These are phyloP conservation scores for Fraxinus albicans DNA, from an alignment of 305 asterid species.

Conservation along the genomic window DNA sequence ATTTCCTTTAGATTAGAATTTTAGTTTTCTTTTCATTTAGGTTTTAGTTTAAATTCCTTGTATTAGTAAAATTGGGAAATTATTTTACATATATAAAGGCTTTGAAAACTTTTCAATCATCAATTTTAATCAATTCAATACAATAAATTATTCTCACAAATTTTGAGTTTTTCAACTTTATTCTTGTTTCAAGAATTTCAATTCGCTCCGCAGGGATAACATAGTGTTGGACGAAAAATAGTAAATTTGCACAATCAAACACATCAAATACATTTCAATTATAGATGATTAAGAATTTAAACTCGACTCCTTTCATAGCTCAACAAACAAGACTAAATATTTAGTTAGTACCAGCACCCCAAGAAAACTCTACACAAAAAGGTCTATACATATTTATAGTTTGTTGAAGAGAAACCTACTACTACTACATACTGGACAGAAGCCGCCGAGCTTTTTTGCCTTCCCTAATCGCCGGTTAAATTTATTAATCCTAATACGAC, in stretches of 20 bases:
- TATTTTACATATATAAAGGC: too few species aligned
- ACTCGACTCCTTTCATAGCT: neutral
- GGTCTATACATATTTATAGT: neutral
- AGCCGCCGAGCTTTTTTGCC: too few species aligned
- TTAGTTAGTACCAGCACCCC: neutral
- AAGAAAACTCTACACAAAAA: neutral
- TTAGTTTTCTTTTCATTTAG: too few species aligned
- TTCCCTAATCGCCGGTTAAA: constrained; percentile 72
- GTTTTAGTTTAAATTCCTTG: too few species aligned
- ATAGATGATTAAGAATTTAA: neutral
- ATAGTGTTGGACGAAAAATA: neutral
- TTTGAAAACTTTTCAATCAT: too few species aligned
- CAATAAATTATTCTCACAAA: too few species aligned
- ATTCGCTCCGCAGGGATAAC: neutral
- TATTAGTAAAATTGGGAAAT: too few species aligned
- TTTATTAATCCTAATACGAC: too few species aligned
- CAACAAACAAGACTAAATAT: neutral
- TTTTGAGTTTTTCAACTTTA: too few species aligned
- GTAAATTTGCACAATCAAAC: neutral
- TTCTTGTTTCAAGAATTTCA: neutral
- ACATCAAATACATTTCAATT: neutral
- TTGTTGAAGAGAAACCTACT: neutral
- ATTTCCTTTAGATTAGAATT: too few species aligned
- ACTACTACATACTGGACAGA: neutral
- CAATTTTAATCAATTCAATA: too few species aligned